These are phyloP conservation scores for Rutidosis leptorrhynchoides DNA, from an alignment of 129 eudicot genomes.

Conservation along the genomic window DNA sequence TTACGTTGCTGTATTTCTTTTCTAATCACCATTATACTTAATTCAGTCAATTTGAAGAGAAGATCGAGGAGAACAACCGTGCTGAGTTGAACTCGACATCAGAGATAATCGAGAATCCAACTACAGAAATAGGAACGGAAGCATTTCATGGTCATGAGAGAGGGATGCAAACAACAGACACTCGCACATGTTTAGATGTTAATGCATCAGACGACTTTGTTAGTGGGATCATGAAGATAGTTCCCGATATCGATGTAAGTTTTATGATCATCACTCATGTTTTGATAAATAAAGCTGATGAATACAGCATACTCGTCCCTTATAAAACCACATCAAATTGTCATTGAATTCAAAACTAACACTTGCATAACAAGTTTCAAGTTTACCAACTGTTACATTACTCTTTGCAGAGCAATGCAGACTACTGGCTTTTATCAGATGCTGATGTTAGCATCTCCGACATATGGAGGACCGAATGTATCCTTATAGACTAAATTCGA, in stretches of 20 bases:
- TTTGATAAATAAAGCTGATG: neutral
- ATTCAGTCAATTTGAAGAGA: slow-evolving; percentile 93
- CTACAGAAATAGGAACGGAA: slow-evolving; percentile 23
- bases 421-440: slow-evolving; percentile 90
- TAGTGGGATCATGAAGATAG: slow-evolving; percentile 89
- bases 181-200: slow-evolving; percentile 41
- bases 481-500: slow-evolving; percentile 36
- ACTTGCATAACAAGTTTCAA: neutral
- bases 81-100: slow-evolving; percentile 38
- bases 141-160: slow-evolving; percentile 37
- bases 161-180: slow-evolving; percentile 42
- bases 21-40: slow-evolving; percentile 5
- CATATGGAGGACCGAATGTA: slow-evolving; percentile 80
- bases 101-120: slow-evolving; percentile 32
- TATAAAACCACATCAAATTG: neutral
- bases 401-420: slow-evolving; percentile 74
- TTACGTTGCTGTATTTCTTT: neutral
- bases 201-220: slow-evolving; percentile 70
- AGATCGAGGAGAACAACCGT: slow-evolving; percentile 74
- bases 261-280: neutral
- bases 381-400: slow-evolving; percentile 12
- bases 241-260: slow-evolving; percentile 95
- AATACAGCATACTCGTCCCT: neutral
- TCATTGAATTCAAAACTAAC: neutral
- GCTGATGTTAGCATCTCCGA: slow-evolving; percentile 83